A percentile compares a stretch with the other conserved stretches of the same genome.
Evolutionary conservation across 345 rosid genomes (phyloP).

Genomic region (Populus euphratica): DNA sequence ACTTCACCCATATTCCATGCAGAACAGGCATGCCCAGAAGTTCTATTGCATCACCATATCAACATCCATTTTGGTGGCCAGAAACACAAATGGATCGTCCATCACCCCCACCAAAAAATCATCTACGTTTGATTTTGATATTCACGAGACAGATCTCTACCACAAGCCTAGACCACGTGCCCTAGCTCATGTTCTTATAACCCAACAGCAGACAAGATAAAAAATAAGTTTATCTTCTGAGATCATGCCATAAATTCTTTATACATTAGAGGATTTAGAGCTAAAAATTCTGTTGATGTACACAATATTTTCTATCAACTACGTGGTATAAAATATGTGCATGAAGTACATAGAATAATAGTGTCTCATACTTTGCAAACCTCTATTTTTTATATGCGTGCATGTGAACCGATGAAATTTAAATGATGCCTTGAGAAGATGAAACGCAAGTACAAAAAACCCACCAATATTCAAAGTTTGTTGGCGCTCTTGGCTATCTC

Average conservation of each 20-base stretch:
- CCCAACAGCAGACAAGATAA: background rate
- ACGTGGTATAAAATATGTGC: background rate
- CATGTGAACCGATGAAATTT: background rate
- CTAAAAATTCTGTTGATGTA: background rate
- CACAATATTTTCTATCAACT: background rate
- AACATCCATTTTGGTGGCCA: background rate
- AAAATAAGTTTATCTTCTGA: background rate
- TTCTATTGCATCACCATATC: background rate
- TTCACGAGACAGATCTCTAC: no score
- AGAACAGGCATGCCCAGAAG: no score
- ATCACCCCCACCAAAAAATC: constrained; percentile 4
- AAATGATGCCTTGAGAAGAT: background rate
- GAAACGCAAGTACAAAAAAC: background rate
- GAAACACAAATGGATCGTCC: background rate
- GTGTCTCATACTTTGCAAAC: background rate
- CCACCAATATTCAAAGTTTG: constrained; percentile 50
- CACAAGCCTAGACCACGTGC: background rate
- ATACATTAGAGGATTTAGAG: background rate
- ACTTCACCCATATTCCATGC: no score
- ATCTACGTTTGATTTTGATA: background rate
- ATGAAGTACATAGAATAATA: background rate
- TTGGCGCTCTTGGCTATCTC: constrained; percentile 35
- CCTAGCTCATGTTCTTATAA: background rate
- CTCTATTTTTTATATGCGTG: background rate
- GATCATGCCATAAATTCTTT: background rate